A percentile compares a stretch with the other conserved stretches of the same genome.
phyloP scores from a whole-genome alignment of 768 basidiomycete genomes.

The Russula ochroleuca region DNA sequence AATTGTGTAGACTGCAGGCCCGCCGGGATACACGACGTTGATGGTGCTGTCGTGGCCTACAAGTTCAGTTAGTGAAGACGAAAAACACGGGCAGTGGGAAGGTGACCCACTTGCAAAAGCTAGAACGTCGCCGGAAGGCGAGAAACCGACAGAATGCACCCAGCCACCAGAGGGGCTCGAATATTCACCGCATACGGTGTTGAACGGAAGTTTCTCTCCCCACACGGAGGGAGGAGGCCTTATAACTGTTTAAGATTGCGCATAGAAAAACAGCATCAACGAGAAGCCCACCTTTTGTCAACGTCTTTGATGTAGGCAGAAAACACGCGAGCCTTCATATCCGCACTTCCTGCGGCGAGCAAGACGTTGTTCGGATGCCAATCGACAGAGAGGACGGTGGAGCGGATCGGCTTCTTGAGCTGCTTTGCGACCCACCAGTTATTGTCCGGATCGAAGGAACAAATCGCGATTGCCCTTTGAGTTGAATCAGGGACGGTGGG shows the following conservation, averaged over 20 bases:
- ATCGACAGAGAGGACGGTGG: slow-evolving; percentile 89
- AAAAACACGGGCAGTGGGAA: background rate
- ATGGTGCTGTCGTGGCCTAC: slow-evolving; percentile 93
- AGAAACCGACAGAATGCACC: slow-evolving; percentile 96
- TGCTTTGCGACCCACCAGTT: slow-evolving; percentile 99
- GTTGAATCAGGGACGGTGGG: slow-evolving; percentile 2
- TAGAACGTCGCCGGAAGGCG: slow-evolving; percentile 89
- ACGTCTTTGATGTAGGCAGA: slow-evolving; percentile 99
- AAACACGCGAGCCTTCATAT: slow-evolving; percentile 96
- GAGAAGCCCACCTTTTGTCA: slow-evolving; percentile 67
- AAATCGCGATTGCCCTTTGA: slow-evolving; percentile 86
- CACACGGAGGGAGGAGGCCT: slow-evolving; percentile 88
- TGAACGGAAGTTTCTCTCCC: slow-evolving; percentile 98
- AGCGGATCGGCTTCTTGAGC: slow-evolving; percentile 95
- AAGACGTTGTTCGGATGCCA: slow-evolving; percentile 99
- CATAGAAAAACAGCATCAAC: background rate
- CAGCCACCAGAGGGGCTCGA: slow-evolving; percentile 86
- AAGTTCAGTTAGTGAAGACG: slow-evolving; percentile 19
- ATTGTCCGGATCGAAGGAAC: slow-evolving; percentile 95
- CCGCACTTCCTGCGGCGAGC: slow-evolving; percentile 93
- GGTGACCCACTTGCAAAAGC: slow-evolving; percentile 81
- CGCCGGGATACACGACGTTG: slow-evolving; percentile 85
- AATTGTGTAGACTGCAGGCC: slow-evolving; percentile 67
- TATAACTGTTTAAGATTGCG: background rate
- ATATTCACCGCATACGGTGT: slow-evolving; percentile 95